Evolutionary conservation across 768 basidiomycete species (phyloP).

Genomic region (Antrodiella citrinella): DNA sequence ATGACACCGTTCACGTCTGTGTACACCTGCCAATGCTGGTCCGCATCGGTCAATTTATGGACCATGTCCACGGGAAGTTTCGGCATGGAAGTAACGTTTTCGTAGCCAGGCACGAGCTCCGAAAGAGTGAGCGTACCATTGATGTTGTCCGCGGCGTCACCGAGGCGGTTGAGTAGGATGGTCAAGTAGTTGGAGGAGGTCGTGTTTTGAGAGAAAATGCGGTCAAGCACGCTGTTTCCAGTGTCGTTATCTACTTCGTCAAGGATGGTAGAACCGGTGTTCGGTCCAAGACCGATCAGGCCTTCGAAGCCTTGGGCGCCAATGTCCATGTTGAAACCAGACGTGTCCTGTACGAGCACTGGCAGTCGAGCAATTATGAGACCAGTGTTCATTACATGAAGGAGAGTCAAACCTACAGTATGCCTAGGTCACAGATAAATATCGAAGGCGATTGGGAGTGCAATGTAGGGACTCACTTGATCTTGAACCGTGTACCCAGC

Average conservation of each 20-base stretch:
- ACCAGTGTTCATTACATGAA: neutral
- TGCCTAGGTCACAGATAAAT: slow-evolving; percentile 38
- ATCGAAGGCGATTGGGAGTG: too few relatives aligned
- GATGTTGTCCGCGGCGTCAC: slow-evolving; percentile 41
- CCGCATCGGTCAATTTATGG: slow-evolving; percentile 46
- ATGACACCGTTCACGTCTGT: slow-evolving; percentile 65
- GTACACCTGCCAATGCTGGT: slow-evolving; percentile 78
- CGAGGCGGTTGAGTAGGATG: slow-evolving; percentile 53
- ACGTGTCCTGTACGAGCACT: slow-evolving; percentile 62
- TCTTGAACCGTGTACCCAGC: slow-evolving; percentile 49
- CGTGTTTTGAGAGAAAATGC: slow-evolving; percentile 54
- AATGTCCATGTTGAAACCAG: slow-evolving; percentile 56
- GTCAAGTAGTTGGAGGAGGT: slow-evolving; percentile 59
- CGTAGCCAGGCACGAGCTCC: slow-evolving; percentile 54
- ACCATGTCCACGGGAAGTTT: slow-evolving; percentile 62
- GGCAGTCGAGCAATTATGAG: neutral
- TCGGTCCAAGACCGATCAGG: slow-evolving; percentile 73
- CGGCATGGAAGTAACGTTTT: slow-evolving; percentile 52
- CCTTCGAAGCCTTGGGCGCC: slow-evolving; percentile 57
- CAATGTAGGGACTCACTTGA: slow-evolving; percentile 31
- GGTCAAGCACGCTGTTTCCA: slow-evolving; percentile 55
- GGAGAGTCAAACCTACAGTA: slow-evolving; percentile 9
- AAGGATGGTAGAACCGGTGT: slow-evolving; percentile 56
- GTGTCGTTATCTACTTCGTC: slow-evolving; percentile 40
- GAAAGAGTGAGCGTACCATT: slow-evolving; percentile 65